These are phyloP conservation scores for Sutorius australiensis DNA, from an alignment of 768 basidiomycete species.

Conservation along the genomic window DNA sequence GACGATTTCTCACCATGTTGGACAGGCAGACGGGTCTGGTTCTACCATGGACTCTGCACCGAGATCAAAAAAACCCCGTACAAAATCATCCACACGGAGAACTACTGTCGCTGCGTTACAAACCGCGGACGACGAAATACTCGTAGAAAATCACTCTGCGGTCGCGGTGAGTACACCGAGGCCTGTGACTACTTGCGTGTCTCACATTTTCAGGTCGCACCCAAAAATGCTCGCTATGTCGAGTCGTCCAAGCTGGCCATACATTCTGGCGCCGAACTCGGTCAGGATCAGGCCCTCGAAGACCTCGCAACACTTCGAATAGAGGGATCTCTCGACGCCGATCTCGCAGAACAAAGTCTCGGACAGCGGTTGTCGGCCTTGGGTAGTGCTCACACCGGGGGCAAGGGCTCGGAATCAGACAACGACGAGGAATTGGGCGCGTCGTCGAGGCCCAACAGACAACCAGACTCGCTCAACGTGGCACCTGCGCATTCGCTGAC, in stretches of 20 bases:
- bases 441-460: slow-evolving; percentile 15
- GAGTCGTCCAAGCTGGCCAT: slow-evolving; percentile 62
- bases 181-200: not conserved
- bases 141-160: slow-evolving; percentile 22
- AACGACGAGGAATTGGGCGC: slow-evolving; percentile 45
- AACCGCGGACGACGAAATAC: slow-evolving; percentile 15
- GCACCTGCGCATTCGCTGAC: slow-evolving; percentile 85
- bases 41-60: slow-evolving; percentile 40
- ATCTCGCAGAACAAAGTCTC: slow-evolving; percentile 87
- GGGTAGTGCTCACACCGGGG: slow-evolving; percentile 44
- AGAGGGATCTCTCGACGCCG: slow-evolving; percentile 73
- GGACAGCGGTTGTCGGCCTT: slow-evolving; percentile 85
- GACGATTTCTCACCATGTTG: not conserved
- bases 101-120: slow-evolving; percentile 3
- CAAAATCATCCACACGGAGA: slow-evolving; percentile 42
- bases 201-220: slow-evolving; percentile 35
- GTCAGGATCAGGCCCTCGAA: slow-evolving; percentile 52
- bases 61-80: slow-evolving; percentile 50
- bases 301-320: slow-evolving; percentile 46
- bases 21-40: not conserved
- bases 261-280: slow-evolving; percentile 61
- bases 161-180: slow-evolving; percentile 15
- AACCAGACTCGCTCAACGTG: slow-evolving; percentile 33
- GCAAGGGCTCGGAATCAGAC: slow-evolving; percentile 37
- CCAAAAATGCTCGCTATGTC: slow-evolving; percentile 59